Evolutionary conservation across 75 land plant species (phyloP).

Genomic region (Cunninghamia lanceolata): DNA sequence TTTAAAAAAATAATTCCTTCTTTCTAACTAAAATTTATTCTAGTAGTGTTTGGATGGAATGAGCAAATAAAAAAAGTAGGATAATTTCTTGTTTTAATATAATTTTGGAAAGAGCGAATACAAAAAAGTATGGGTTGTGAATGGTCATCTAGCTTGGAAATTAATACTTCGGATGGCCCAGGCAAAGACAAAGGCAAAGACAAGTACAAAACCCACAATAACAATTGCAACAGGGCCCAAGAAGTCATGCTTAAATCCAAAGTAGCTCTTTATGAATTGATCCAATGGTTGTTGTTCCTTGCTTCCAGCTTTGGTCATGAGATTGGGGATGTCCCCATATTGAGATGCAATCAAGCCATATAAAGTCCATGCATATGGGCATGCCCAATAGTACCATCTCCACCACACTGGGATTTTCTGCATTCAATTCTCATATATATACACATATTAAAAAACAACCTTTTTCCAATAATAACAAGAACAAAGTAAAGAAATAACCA

Average conservation of each 20-base stretch:
- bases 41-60: too few species aligned
- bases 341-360: constrained; percentile 48
- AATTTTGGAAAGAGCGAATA: too few species aligned
- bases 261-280: constrained; percentile 25
- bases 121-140: not conserved
- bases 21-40: too few species aligned
- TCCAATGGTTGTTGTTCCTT: constrained; percentile 8
- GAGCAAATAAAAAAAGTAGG: too few species aligned
- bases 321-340: constrained; percentile 18
- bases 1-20: too few species aligned
- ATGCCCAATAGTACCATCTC: constrained; percentile 57
- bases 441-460: not conserved
- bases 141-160: constrained; percentile 59
- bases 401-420: constrained; percentile 58
- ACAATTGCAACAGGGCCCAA: constrained; percentile 34
- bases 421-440: not conserved
- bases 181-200: constrained; percentile 47
- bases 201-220: constrained; percentile 31
- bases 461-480: not conserved
- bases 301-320: not conserved
- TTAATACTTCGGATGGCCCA: constrained; percentile 50
- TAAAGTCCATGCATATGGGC: constrained; percentile 40
- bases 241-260: constrained; percentile 51
- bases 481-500: not conserved
- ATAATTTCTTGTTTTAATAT: too few species aligned